These are phyloP conservation scores for Galerina sulciceps DNA, from an alignment of 768 basidiomycete genomes.

Conservation along the genomic window DNA sequence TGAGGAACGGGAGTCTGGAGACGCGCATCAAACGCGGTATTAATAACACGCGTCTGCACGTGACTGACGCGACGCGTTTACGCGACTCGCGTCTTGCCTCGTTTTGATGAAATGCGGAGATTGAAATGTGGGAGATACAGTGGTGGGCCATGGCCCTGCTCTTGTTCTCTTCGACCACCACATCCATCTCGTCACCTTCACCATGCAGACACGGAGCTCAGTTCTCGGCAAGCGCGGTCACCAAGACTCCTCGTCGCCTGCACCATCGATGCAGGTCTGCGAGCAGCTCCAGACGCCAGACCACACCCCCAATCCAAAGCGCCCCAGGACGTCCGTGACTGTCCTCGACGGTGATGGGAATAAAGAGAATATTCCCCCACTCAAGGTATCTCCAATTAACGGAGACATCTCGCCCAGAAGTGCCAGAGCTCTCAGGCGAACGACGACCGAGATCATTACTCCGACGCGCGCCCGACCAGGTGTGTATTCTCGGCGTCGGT, in stretches of 20 bases:
- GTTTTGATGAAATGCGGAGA: conserved; percentile 43
- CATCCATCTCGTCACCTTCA: conserved; percentile 21
- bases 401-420: conserved; percentile 41
- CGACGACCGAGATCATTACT: conserved; percentile 38
- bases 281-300: conserved; percentile 63
- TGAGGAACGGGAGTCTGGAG: background rate
- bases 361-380: conserved; percentile 82
- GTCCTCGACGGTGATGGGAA: conserved; percentile 61
- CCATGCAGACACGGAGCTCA: conserved; percentile 53
- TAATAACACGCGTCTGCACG: conserved; percentile 32
- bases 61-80: conserved; percentile 41
- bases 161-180: conserved; percentile 27
- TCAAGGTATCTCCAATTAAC: conserved; percentile 40
- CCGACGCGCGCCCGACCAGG: conserved; percentile 50
- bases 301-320: conserved; percentile 67
- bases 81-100: conserved; percentile 25
- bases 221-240: conserved; percentile 58
- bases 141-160: conserved; percentile 10
- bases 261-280: conserved; percentile 31
- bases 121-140: conserved; percentile 34
- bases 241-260: conserved; percentile 31
- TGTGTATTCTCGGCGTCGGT: conserved; percentile 31
- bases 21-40: conserved; percentile 15
- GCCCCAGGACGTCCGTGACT: conserved; percentile 51
- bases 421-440: conserved; percentile 42